phyloP scores from a whole-genome alignment of 768 basidiomycete species.

The Mycena belliarum region DNA sequence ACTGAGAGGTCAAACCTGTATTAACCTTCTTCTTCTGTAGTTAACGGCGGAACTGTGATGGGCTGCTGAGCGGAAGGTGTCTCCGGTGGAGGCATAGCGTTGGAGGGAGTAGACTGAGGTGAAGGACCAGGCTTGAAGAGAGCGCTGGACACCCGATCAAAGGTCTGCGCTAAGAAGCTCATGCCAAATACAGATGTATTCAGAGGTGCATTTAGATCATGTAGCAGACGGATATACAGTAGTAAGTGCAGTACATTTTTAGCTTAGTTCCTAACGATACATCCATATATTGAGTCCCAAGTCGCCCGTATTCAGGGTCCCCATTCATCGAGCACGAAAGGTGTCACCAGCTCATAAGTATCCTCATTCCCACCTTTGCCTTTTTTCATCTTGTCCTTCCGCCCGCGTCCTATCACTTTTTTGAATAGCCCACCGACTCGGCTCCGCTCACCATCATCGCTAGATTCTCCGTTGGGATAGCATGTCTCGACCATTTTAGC shows the following conservation, averaged over 20 bases:
- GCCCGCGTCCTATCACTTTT: conserved; percentile 58
- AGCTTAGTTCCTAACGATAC: conserved; percentile 10
- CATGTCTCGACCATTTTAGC: conserved; percentile 69
- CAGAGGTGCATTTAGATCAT: no score
- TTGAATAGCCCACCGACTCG: conserved; percentile 58
- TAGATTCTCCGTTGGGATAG: conserved; percentile 46
- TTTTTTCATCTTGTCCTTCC: conserved; percentile 37
- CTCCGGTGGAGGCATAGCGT: conserved; percentile 8
- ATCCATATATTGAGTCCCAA: background rate
- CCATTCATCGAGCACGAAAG: conserved; percentile 78
- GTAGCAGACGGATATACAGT: background rate
- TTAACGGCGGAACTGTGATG: conserved; percentile 46
- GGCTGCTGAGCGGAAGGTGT: conserved; percentile 22
- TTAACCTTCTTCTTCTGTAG: conserved; percentile 64
- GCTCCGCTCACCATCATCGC: conserved; percentile 38
- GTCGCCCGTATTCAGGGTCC: conserved; percentile 30
- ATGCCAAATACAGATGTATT: background rate
- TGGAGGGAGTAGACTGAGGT: background rate
- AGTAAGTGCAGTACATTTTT: background rate
- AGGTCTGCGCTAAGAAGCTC: conserved; percentile 5
- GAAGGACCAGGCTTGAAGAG: background rate
- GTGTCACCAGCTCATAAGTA: conserved; percentile 80
- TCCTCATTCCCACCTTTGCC: conserved; percentile 66
- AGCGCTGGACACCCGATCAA: background rate
- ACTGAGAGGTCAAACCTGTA: conserved; percentile 9